Evolutionary conservation across 2,329 filamentous ascomycete species (phyloP), one percentile per base, ranked within the genome.

Genomic region (Phialophora verrucosa): DNA sequence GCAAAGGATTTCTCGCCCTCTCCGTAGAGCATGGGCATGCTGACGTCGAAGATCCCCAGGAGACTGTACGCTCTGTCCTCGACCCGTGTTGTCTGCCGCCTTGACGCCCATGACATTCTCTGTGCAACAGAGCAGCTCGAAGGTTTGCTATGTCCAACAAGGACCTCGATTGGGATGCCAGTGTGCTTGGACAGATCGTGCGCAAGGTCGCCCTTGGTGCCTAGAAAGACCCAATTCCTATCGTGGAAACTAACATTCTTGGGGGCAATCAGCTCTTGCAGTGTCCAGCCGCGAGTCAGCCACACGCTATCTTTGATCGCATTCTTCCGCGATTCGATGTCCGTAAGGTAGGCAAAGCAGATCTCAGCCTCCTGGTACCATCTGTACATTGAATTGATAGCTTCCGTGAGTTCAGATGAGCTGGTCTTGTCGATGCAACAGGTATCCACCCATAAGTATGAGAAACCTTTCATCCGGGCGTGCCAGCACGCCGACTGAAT

Each of bases 401-500:
- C 75, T 62, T 78, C 75, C 1, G 75, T 75, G 1, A 80, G 70
- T 70, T 79, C 78, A 0, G 76, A 70, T 53, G 73, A 76, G 63
- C 73, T 76, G 1, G 66, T 67, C 65, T 78, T 79, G 66, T 79
- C 75, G 63, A 80, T 79, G 60, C 78, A 80, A 69, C 75, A 78
- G 1, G 77, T 79, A 67, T 80, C 78, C 4, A 78, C 71, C 78
- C 78, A 80, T n/a, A 73, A 68, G 49, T 76, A 78, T 4, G 60
- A 67, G 4, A 75, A 61, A 8, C 70, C 72, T 56, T 78, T 75
- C 3, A 65, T 61, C 4, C 27, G 6, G 2, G 75, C 74, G 8
- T 72, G 69, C 44, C 68, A 54, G 50, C 69, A 71, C 51, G 70
- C 69, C 1, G 59, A 64, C 4, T 68, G 42, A 31, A 78, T 72